Evolutionary conservation across 2,329 filamentous ascomycete species (phyloP).

Genomic region (Rhytidhysteron rufulum): DNA sequence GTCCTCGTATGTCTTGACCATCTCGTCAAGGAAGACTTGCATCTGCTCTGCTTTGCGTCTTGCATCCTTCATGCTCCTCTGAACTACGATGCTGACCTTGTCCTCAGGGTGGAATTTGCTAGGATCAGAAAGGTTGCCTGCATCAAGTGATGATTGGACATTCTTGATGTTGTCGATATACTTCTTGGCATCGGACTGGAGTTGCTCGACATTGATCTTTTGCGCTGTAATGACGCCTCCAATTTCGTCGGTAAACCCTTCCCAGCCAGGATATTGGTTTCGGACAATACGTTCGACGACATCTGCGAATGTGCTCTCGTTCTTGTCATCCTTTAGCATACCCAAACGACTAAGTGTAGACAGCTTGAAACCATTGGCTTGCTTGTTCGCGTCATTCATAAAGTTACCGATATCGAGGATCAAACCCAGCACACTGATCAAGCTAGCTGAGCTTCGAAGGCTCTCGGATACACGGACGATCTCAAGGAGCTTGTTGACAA

Average conservation of each 20-base stretch:
- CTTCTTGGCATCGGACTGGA: constrained; percentile 79
- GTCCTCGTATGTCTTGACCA: constrained; percentile 85
- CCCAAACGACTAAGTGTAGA: constrained; percentile 86
- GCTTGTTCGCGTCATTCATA: constrained; percentile 99
- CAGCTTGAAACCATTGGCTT: constrained; percentile 95
- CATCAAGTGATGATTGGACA: constrained; percentile 86
- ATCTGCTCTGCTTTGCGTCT: constrained; percentile 94
- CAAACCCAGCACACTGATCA: constrained; percentile 94
- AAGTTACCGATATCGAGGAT: constrained; percentile 99
- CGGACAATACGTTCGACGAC: constrained; percentile 94
- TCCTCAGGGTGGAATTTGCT: constrained; percentile 99
- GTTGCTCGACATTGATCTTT: constrained; percentile 92
- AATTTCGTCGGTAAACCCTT: constrained; percentile 83
- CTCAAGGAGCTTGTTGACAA: constrained; percentile 77
- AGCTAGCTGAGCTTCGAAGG: constrained; percentile 80
- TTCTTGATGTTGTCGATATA: constrained; percentile 96
- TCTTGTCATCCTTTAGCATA: constrained; percentile 99
- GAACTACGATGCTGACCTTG: constrained; percentile 85
- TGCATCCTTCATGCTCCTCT: constrained; percentile 94
- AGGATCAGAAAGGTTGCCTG: constrained; percentile 89
- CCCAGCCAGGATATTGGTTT: constrained; percentile 95
- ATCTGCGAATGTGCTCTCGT: constrained; percentile 92
- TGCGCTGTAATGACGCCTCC: constrained; percentile 70
- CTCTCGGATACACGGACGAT: constrained; percentile 87
- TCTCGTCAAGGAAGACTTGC: constrained; percentile 88